Percentiles rank a stretch among this genome's conserved stretches.
phyloP scores from a whole-genome alignment of 2,329 filamentous ascomycete genomes.

The Malbranchea cinnamomea region DNA sequence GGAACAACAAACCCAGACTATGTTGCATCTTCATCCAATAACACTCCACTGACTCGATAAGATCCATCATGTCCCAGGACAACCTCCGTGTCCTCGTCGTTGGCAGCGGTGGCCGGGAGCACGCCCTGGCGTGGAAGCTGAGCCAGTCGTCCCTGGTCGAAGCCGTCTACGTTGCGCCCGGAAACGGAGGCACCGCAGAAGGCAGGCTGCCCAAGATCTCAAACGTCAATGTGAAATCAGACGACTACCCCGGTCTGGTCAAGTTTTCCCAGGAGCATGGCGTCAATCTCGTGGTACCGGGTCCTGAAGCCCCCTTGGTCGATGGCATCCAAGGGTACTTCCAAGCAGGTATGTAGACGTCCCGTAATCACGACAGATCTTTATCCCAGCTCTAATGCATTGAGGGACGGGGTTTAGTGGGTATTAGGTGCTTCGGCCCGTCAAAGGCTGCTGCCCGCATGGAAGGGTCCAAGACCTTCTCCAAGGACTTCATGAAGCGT shows the following conservation, averaged over 20 bases:
- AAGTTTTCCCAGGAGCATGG: conserved; percentile 56
- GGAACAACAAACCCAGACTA: no score
- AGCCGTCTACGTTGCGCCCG: conserved; percentile 52
- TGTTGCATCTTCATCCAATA: no score
- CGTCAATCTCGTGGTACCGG: conserved; percentile 74
- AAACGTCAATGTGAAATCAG: conserved; percentile 58
- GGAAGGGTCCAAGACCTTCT: conserved; percentile 94
- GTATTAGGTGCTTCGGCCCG: conserved; percentile 75
- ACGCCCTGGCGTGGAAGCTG: conserved; percentile 89
- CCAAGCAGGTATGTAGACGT: conserved; percentile 31
- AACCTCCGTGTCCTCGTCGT: conserved; percentile 64
- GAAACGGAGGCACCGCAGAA: conserved; percentile 73
- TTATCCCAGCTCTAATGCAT: no score
- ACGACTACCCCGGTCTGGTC: conserved; percentile 67
- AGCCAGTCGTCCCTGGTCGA: conserved; percentile 66
- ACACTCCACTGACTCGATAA: background rate
- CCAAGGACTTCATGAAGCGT: conserved; percentile 93
- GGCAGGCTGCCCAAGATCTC: conserved; percentile 48
- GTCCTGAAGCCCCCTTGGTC: conserved; percentile 86
- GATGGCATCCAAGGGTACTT: conserved; percentile 81
- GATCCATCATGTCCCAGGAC: conserved; percentile 24
- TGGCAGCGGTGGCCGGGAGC: conserved; percentile 87
- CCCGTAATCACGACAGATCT: background rate
- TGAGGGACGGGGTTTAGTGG: no score
- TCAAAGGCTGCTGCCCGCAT: conserved; percentile 70